Evolutionary conservation across 108 stramenopile genomes (phyloP).

Genomic region (Chaetoceros tenuissimus): DNA sequence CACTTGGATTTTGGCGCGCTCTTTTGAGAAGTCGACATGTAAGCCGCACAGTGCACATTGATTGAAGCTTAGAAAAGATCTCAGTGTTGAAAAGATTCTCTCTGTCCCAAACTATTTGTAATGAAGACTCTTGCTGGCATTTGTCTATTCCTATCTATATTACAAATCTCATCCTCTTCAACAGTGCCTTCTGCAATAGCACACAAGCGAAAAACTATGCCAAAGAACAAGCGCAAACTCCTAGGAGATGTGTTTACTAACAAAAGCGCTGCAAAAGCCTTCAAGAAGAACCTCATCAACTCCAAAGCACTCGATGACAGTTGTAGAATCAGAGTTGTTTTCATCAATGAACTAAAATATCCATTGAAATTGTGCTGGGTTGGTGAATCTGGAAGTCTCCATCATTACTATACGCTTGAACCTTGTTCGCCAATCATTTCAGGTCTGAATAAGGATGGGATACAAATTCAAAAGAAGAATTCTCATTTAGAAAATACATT

Average conservation of each 20-base stretch:
- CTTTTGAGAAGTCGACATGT: no score
- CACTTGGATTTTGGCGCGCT: no score
- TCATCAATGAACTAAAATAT: slow-evolving; percentile 23
- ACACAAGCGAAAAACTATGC: no score
- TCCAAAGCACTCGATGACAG: neutral
- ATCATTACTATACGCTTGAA: slow-evolving; percentile 31
- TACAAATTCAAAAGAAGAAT: neutral
- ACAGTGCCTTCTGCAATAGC: no score
- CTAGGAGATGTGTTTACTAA: neutral
- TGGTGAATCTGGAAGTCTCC: slow-evolving; percentile 16
- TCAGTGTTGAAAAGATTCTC: no score
- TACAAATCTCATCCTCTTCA: no score
- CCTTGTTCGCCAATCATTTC: slow-evolving; percentile 1
- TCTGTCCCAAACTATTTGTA: no score
- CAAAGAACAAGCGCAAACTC: neutral
- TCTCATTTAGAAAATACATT: slow-evolving; percentile 58
- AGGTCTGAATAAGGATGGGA: neutral
- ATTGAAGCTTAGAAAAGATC: no score
- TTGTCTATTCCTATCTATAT: no score
- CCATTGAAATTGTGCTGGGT: slow-evolving; percentile 40
- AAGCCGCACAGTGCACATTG: no score
- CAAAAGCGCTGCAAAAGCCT: neutral
- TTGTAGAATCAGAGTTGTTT: slow-evolving; percentile 11
- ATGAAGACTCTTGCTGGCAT: no score
- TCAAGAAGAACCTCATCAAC: neutral